phyloP scores from a whole-genome alignment of 2,329 filamentous ascomycete species.

The Emergomyces orientalis region DNA sequence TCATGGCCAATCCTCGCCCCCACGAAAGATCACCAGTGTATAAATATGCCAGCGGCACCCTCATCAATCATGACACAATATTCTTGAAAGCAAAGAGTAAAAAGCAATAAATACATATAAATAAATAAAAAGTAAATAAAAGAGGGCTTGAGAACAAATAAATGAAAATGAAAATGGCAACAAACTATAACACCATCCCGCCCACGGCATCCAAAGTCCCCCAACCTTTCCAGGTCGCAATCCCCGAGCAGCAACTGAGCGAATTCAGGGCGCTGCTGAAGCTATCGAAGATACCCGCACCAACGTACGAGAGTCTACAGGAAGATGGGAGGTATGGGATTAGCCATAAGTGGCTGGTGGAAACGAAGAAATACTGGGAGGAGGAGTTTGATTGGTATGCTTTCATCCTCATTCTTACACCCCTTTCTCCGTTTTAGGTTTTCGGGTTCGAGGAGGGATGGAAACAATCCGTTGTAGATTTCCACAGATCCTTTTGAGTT shows the following conservation, averaged over 20 bases:
- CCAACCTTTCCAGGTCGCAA: neutral
- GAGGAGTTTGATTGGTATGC: conserved; percentile 1
- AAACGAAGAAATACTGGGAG: neutral
- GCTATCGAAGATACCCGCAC: neutral
- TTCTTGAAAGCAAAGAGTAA: neutral
- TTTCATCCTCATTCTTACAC: neutral
- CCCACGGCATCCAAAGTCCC: neutral
- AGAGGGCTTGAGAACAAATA: neutral
- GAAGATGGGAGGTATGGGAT: neutral
- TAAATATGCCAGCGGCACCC: too few relatives aligned
- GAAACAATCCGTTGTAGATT: neutral
- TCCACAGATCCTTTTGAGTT: neutral
- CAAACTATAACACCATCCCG: neutral
- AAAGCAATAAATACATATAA: neutral
- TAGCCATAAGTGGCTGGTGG: neutral
- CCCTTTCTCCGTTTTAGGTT: neutral
- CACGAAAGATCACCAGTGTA: too few relatives aligned
- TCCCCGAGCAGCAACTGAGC: neutral
- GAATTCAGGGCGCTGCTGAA: neutral
- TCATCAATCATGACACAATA: too few relatives aligned
- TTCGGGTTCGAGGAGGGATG: neutral
- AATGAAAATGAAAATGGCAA: neutral
- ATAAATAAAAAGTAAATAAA: neutral
- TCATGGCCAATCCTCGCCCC: too few relatives aligned
- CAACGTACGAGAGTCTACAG: neutral